Conservation (phyloP, 331 rosid species). For the Ulmus americana region DNA sequence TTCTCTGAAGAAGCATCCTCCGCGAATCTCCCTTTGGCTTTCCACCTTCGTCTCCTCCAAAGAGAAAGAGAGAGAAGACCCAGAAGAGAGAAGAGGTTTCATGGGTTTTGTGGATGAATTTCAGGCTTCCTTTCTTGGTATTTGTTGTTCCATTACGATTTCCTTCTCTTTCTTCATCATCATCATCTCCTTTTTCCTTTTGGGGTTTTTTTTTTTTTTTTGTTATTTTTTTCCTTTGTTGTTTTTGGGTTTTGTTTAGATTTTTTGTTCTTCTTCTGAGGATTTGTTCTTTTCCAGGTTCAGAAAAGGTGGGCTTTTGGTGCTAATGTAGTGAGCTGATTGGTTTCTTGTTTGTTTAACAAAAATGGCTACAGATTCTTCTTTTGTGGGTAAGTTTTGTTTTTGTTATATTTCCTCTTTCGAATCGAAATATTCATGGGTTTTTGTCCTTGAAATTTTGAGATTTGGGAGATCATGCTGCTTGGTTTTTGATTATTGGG, state of each 20-base stretch:
- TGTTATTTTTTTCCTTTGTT: slow-evolving; percentile 3
- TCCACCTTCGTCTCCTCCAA: background rate
- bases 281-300: slow-evolving; percentile 40
- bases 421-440: slow-evolving; percentile 13
- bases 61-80: slow-evolving; percentile 22
- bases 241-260: slow-evolving; percentile 2
- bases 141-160: slow-evolving; percentile 37
- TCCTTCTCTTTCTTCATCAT: slow-evolving; percentile 23
- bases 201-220: slow-evolving; percentile 15
- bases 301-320: slow-evolving; percentile 30
- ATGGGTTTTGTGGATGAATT: slow-evolving; percentile 56
- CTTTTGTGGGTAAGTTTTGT: slow-evolving; percentile 51
- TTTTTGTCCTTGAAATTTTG: slow-evolving; percentile 24
- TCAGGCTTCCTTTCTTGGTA: slow-evolving; percentile 45
- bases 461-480: background rate
- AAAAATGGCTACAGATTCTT: slow-evolving; percentile 61
- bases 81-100: slow-evolving; percentile 17
- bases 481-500: background rate
- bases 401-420: background rate
- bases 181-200: slow-evolving; percentile 14
- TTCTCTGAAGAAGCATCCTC: background rate
- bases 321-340: slow-evolving; percentile 52
- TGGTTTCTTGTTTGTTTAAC: slow-evolving; percentile 28
- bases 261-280: slow-evolving; percentile 11
- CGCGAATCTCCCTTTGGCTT: slow-evolving; percentile 2